These are phyloP conservation scores for Aureobasidium sp. DNA, from an alignment of 2,329 filamentous ascomycete genomes.

Conservation along the genomic window DNA sequence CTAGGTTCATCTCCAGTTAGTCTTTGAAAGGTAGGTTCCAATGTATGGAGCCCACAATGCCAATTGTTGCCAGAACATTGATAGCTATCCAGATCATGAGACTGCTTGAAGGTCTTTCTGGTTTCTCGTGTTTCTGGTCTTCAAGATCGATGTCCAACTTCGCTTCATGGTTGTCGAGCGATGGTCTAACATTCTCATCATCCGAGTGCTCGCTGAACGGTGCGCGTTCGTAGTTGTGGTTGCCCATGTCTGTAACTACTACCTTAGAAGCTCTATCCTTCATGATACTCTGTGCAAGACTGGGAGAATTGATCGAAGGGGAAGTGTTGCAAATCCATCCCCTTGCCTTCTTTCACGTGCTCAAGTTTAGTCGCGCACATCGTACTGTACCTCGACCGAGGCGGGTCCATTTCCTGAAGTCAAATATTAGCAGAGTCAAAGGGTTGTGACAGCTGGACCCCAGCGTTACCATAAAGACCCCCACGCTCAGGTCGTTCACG, in stretches of 20 bases:
- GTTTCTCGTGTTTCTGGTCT: neutral
- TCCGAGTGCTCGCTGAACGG: neutral
- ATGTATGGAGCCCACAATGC: neutral
- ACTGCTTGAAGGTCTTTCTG: neutral
- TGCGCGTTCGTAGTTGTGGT: neutral
- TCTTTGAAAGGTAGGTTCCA: neutral
- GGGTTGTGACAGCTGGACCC: neutral
- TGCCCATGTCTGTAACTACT: neutral
- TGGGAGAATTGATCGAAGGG: neutral
- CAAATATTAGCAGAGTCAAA: neutral
- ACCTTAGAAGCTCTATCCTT: neutral
- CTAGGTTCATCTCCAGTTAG: neutral
- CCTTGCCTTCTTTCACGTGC: neutral
- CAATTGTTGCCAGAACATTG: conserved; percentile 15
- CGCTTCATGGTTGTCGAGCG: neutral
- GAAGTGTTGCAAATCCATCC: neutral
- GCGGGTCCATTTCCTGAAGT: neutral
- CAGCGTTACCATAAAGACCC: neutral
- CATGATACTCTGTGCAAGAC: neutral
- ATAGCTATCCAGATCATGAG: conserved; percentile 14
- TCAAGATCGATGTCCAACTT: neutral
- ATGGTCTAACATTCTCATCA: neutral
- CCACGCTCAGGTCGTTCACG: neutral
- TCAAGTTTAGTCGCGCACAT: neutral
- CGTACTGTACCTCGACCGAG: neutral